Evolutionary conservation across 495 filamentous ascomycete genomes (phyloP).

Genomic region (Penicillium roqueforti): DNA sequence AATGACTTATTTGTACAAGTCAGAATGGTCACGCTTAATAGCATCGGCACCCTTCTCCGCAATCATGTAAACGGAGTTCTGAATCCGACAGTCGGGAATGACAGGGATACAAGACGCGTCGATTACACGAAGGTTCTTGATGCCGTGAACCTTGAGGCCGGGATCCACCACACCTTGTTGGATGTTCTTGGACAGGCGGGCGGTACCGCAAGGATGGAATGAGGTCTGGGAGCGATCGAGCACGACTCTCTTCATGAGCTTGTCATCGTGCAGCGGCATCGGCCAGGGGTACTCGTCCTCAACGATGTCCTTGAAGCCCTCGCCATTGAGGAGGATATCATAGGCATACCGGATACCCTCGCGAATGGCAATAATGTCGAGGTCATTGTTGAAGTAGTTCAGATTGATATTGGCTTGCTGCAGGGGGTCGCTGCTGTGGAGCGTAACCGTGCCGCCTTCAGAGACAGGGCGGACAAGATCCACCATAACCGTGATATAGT

Average conservation of each 20-base stretch:
- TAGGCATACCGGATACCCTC: constrained; percentile 53
- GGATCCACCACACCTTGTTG: constrained; percentile 48
- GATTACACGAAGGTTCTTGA: constrained; percentile 48
- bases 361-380: constrained; percentile 52
- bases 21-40: constrained; percentile 9
- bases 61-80: constrained; percentile 53
- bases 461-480: constrained; percentile 54
- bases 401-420: constrained; percentile 53
- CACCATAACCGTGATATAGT: constrained; percentile 53
- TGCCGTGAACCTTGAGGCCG: constrained; percentile 50
- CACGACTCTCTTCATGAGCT: constrained; percentile 52
- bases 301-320: constrained; percentile 53
- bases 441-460: constrained; percentile 40
- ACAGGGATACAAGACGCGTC: constrained; percentile 34
- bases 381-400: constrained; percentile 52
- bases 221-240: constrained; percentile 54
- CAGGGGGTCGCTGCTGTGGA: constrained; percentile 48
- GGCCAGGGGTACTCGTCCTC: constrained; percentile 52
- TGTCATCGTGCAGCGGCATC: constrained; percentile 51
- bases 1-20: background rate
- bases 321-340: constrained; percentile 50
- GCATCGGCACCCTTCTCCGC: constrained; percentile 42
- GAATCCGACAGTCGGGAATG: constrained; percentile 37
- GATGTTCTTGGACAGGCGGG: constrained; percentile 48
- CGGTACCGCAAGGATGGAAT: constrained; percentile 54